phyloP scores from a whole-genome alignment of 2,329 filamentous ascomycete species.

The Calonectria ilicicola region DNA sequence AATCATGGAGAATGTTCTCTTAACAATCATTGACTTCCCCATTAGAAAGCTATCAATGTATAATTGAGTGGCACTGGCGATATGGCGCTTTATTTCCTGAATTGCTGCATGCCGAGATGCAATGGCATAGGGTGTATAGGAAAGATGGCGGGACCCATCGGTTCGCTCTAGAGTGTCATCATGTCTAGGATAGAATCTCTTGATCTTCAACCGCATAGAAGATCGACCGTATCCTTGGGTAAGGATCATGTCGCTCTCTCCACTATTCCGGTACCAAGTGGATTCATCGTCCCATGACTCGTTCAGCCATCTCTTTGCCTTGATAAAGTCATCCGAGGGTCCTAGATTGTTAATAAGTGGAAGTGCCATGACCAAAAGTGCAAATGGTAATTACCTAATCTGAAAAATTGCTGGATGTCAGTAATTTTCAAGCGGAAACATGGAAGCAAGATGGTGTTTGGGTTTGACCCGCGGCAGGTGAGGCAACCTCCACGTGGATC shows the following conservation, averaged over 20 bases:
- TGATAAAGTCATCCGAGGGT: not conserved
- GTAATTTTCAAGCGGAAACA: not conserved
- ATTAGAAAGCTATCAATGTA: not conserved
- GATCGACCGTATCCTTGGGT: not conserved
- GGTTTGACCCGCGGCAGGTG: not conserved
- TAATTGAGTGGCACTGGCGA: not conserved
- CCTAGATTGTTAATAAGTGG: not conserved
- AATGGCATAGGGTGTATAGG: not conserved
- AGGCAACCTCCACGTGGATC: not conserved
- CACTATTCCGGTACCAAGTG: not conserved
- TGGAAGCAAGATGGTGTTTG: not conserved
- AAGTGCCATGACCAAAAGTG: not conserved
- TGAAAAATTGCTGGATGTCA: not conserved
- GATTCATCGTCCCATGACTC: not conserved
- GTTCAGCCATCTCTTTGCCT: not conserved
- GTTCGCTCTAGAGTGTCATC: not conserved
- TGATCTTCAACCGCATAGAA: not conserved
- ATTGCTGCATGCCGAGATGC: not conserved
- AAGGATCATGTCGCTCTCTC: not conserved
- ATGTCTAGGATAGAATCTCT: not conserved
- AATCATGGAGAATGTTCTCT: not conserved
- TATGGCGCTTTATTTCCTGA: not conserved
- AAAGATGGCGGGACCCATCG: accelerated
- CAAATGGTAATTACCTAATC: not conserved
- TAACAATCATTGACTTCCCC: not conserved